A percentile compares a stretch with the other conserved stretches of the same genome.
These are phyloP conservation scores for Verticillium nubilum DNA, from an alignment of 2,329 filamentous ascomycete species.

Conservation along the genomic window DNA sequence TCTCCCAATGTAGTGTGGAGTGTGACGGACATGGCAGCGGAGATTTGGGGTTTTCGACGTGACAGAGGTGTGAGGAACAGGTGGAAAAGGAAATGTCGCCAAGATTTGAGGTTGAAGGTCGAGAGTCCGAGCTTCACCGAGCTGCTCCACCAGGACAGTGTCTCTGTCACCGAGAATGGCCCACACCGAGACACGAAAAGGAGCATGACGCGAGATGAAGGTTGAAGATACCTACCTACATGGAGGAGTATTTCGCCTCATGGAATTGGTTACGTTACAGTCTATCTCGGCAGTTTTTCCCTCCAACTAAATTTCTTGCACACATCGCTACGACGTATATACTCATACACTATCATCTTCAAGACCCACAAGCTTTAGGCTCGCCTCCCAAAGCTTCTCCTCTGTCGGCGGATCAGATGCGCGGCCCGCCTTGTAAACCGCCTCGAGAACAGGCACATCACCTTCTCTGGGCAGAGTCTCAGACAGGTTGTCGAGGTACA, in stretches of 20 bases:
- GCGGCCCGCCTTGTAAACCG: slow-evolving; percentile 8
- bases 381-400: slow-evolving; percentile 8
- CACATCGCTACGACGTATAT: too few relatives aligned
- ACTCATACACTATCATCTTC: too few relatives aligned
- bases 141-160: background rate
- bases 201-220: too few relatives aligned
- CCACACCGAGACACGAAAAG: background rate
- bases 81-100: slow-evolving; percentile 4
- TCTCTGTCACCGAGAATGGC: background rate
- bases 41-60: background rate
- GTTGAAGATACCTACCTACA: too few relatives aligned
- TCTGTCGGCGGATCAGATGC: slow-evolving; percentile 10
- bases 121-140: slow-evolving; percentile 1
- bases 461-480: background rate
- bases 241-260: too few relatives aligned
- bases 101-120: slow-evolving; percentile 2
- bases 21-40: slow-evolving; percentile 53
- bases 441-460: slow-evolving; percentile 4
- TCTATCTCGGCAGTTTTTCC: background rate
- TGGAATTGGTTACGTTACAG: too few relatives aligned
- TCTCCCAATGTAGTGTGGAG: slow-evolving; percentile 86
- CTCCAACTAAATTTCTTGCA: too few relatives aligned
- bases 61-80: background rate
- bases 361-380: slow-evolving; percentile 8
- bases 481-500: slow-evolving; percentile 19